These are phyloP conservation scores for Backusella psychrophila DNA, from an alignment of 192 early-diverging fungal genomes.

Conservation along the genomic window DNA sequence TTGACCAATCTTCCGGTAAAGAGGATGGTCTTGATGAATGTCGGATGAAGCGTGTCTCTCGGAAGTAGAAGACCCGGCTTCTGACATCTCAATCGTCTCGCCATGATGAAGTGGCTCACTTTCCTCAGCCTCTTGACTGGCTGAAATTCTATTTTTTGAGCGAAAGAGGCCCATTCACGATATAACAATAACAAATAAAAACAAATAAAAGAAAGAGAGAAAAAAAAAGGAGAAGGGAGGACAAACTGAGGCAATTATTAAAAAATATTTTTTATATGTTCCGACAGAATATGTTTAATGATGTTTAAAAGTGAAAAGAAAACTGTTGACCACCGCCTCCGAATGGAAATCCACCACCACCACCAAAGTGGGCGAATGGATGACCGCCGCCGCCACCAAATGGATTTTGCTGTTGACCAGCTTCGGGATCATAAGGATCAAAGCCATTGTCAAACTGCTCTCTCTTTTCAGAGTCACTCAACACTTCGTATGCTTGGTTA, in stretches of 20 bases:
- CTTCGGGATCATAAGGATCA: constrained; percentile 73
- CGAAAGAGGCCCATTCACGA: neutral
- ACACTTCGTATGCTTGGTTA: constrained; percentile 90
- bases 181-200: neutral
- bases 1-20: neutral
- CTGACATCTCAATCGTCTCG: constrained; percentile 9
- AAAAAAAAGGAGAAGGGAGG: neutral
- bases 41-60: neutral
- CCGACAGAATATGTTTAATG: neutral
- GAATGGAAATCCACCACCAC: constrained; percentile 49
- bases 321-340: constrained; percentile 43
- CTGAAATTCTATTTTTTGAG: constrained; percentile 4
- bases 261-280: neutral
- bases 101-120: constrained; percentile 15
- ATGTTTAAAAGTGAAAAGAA: constrained; percentile 14
- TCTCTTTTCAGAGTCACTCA: constrained; percentile 58
- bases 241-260: constrained; percentile 1
- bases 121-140: constrained; percentile 4
- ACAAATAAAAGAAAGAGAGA: neutral
- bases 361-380: constrained; percentile 52
- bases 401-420: constrained; percentile 35
- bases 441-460: constrained; percentile 71
- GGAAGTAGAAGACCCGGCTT: neutral
- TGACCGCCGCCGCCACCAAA: constrained; percentile 45
- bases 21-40: neutral